phyloP scores from a whole-genome alignment of 306 rosid genomes.

The Neltuma alba region DNA sequence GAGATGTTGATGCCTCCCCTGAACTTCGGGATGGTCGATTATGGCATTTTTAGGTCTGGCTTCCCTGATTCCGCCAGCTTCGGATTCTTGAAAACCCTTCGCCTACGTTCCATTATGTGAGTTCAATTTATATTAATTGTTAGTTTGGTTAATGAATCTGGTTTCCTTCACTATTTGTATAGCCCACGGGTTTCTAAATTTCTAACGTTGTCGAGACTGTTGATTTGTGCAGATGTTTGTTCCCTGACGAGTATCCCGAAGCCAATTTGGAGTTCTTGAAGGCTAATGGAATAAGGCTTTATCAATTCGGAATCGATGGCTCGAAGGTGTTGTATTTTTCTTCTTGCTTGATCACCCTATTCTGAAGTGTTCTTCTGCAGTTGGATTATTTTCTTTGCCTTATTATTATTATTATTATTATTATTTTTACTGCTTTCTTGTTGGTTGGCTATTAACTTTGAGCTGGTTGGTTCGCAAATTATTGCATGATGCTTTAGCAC shows the following conservation, averaged over 20 bases:
- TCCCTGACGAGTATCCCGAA: slow-evolving; percentile 68
- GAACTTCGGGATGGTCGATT: slow-evolving; percentile 71
- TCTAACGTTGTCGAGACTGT: not conserved
- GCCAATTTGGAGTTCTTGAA: slow-evolving; percentile 51
- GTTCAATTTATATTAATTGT: slow-evolving; percentile 5
- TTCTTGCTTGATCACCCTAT: not conserved
- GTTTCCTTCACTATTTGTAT: not conserved
- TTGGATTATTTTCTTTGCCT: not conserved
- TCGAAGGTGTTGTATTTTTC: slow-evolving; percentile 50
- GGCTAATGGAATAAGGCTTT: slow-evolving; percentile 57
- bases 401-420: no score
- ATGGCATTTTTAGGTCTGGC: slow-evolving; percentile 63
- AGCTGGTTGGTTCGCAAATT: slow-evolving; percentile 16
- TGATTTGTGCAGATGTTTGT: slow-evolving; percentile 53
- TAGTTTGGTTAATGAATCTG: not conserved
- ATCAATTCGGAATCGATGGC: slow-evolving; percentile 64
- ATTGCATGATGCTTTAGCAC: slow-evolving; percentile 4
- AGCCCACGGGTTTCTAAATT: not conserved
- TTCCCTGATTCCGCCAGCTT: slow-evolving; percentile 64
- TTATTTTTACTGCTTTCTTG: slow-evolving; percentile 2
- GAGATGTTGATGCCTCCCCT: slow-evolving; percentile 67
- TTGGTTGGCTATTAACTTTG: slow-evolving; percentile 3
- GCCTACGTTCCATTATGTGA: slow-evolving; percentile 65
- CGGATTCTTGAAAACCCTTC: slow-evolving; percentile 63
- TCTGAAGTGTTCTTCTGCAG: not conserved